Conservation (phyloP, 192 early-diverging fungal species). For the Coemansia sp. region DNA sequence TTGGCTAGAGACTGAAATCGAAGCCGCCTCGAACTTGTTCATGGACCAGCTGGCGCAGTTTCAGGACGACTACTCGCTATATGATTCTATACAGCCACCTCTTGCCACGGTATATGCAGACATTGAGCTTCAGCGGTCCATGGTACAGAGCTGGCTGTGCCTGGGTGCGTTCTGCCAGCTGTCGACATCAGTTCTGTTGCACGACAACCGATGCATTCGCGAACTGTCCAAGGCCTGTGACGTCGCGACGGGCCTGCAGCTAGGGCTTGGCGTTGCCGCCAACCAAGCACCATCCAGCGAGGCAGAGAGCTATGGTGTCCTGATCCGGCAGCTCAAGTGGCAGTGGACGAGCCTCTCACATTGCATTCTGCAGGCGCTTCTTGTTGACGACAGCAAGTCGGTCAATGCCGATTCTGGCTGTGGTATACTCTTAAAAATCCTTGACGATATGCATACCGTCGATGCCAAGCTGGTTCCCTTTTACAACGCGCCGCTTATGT, state of each 20-base stretch:
- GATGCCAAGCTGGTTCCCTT: slow-evolving; percentile 58
- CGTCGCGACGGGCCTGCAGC: slow-evolving; percentile 20
- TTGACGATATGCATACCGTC: slow-evolving; percentile 66
- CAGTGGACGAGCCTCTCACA: slow-evolving; percentile 39
- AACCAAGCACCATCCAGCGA: background rate
- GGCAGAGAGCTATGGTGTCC: slow-evolving; percentile 4
- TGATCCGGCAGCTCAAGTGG: slow-evolving; percentile 49
- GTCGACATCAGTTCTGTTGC: slow-evolving; percentile 17
- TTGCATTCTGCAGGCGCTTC: slow-evolving; percentile 10
- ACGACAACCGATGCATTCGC: slow-evolving; percentile 29
- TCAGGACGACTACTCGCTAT: slow-evolving; percentile 38
- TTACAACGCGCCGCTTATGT: slow-evolving; percentile 72
- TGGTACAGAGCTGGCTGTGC: slow-evolving; percentile 32
- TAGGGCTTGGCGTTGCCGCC: background rate
- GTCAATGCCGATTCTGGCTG: background rate
- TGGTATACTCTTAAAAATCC: slow-evolving; percentile 55
- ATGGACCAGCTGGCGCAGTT: slow-evolving; percentile 54
- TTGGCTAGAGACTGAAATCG: slow-evolving; percentile 51
- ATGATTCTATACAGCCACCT: slow-evolving; percentile 11
- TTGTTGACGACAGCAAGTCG: slow-evolving; percentile 31
- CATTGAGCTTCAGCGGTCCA: slow-evolving; percentile 27
- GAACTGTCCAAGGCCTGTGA: slow-evolving; percentile 40
- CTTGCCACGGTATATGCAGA: slow-evolving; percentile 16
- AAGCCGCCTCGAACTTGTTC: slow-evolving; percentile 44
- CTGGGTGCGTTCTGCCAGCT: slow-evolving; percentile 23